phyloP scores from a whole-genome alignment of 805 yeast species.

The Candida dendrica region DNA sequence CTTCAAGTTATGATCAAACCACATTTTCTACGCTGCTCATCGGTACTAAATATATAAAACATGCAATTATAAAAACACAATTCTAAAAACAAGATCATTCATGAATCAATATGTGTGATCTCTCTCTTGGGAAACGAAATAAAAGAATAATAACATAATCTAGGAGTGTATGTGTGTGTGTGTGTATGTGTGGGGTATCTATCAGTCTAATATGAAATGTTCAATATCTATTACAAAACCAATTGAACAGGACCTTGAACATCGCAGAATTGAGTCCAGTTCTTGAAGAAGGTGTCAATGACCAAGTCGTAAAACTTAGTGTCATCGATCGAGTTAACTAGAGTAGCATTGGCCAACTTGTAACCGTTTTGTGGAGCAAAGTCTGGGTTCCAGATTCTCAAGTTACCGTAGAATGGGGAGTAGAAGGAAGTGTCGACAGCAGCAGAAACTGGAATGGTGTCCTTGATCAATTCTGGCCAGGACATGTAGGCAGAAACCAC shows the following conservation, averaged over 20 bases:
- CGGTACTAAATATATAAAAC: no score
- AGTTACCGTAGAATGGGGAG: conserved; percentile 35
- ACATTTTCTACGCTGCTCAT: no score
- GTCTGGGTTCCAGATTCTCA: conserved; percentile 31
- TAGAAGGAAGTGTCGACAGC: conserved; percentile 33
- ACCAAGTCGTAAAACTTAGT: conserved; percentile 24
- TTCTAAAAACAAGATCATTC: no score
- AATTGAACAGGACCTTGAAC: conserved; percentile 9
- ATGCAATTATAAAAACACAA: no score
- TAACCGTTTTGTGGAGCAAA: conserved; percentile 28
- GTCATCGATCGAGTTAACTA: conserved; percentile 26
- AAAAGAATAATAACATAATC: no score
- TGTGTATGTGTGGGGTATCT: no score
- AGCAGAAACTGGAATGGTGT: conserved; percentile 23
- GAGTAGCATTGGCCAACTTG: conserved; percentile 29
- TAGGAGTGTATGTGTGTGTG: background rate
- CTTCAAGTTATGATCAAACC: no score
- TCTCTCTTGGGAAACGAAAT: no score
- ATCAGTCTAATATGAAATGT: background rate
- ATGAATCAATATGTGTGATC: no score
- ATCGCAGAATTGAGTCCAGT: conserved; percentile 32
- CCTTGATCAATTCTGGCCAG: conserved; percentile 27
- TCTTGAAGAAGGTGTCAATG: conserved; percentile 25
- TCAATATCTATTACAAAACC: background rate
- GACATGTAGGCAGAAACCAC: conserved; percentile 32